Evolutionary conservation across 176 grass and related monocot species (phyloP).

Genomic region (Poa pratensis): DNA sequence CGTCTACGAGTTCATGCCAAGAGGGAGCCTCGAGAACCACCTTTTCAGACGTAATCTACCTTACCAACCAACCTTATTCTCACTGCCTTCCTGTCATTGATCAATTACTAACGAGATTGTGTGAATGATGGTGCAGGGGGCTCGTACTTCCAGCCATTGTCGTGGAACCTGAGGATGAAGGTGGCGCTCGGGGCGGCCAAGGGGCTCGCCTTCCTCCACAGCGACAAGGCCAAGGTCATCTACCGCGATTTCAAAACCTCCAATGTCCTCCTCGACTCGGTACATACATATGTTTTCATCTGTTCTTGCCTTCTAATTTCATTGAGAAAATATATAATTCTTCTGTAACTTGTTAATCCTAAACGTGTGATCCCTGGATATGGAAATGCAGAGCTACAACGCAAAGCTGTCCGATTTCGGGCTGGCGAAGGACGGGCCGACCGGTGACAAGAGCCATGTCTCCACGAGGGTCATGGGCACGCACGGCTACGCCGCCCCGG

Average conservation of each 20-base stretch:
- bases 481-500: slow-evolving; percentile 81
- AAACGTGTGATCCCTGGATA: not conserved
- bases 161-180: slow-evolving; percentile 88
- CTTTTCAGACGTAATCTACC: slow-evolving; percentile 72
- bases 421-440: slow-evolving; percentile 86
- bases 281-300: slow-evolving; percentile 22
- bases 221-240: slow-evolving; percentile 80
- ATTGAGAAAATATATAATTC: not conserved
- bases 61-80: no score
- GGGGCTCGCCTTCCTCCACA: slow-evolving; percentile 93
- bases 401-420: slow-evolving; percentile 89
- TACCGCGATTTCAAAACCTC: slow-evolving; percentile 92
- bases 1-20: slow-evolving; percentile 85
- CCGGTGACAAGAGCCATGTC: slow-evolving; percentile 84
- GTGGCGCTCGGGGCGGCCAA: slow-evolving; percentile 81
- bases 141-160: slow-evolving; percentile 74
- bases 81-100: no score
- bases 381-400: slow-evolving; percentile 59
- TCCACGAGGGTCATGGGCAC: slow-evolving; percentile 94
- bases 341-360: not conserved
- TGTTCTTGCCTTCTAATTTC: not conserved
- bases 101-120: slow-evolving; percentile 31
- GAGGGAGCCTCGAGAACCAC: slow-evolving; percentile 93
- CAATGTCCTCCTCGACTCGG: slow-evolving; percentile 80
- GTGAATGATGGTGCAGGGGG: slow-evolving; percentile 45